These are phyloP conservation scores for Scutellaria galericulata DNA, from an alignment of 257 asterid species.

Conservation along the genomic window DNA sequence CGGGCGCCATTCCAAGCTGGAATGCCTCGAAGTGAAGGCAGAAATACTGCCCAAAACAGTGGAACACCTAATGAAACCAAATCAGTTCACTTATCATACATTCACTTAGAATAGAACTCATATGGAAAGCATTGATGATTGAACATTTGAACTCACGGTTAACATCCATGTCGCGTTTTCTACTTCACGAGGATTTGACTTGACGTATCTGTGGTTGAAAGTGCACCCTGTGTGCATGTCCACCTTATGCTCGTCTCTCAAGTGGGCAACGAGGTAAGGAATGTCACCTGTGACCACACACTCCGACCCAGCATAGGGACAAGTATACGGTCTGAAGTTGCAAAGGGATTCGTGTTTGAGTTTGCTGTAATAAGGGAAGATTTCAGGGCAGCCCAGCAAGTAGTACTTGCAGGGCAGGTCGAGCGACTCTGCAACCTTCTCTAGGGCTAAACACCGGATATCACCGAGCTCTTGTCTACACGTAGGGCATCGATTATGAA, in stretches of 20 bases:
- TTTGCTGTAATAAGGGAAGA: constrained; percentile 82
- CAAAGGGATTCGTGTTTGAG: constrained; percentile 75
- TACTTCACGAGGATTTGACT: constrained; percentile 84
- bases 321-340: constrained; percentile 69
- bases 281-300: constrained; percentile 73
- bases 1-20: constrained; percentile 80
- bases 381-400: constrained; percentile 75
- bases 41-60: constrained; percentile 79
- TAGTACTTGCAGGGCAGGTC: constrained; percentile 78
- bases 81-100: not conserved
- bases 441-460: constrained; percentile 78
- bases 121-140: not conserved
- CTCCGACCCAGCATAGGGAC: constrained; percentile 89
- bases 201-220: constrained; percentile 81
- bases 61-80: constrained; percentile 56
- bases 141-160: constrained; percentile 54
- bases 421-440: constrained; percentile 77
- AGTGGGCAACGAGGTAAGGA: constrained; percentile 74
- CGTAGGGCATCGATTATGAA: constrained; percentile 79
- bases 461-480: constrained; percentile 88
- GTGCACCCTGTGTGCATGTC: constrained; percentile 92
- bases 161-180: constrained; percentile 93
- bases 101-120: not conserved
- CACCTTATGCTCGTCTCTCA: constrained; percentile 83
- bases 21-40: constrained; percentile 88